These are phyloP conservation scores for Penicillium coffeae DNA, from an alignment of 495 filamentous ascomycete genomes.

Conservation along the genomic window DNA sequence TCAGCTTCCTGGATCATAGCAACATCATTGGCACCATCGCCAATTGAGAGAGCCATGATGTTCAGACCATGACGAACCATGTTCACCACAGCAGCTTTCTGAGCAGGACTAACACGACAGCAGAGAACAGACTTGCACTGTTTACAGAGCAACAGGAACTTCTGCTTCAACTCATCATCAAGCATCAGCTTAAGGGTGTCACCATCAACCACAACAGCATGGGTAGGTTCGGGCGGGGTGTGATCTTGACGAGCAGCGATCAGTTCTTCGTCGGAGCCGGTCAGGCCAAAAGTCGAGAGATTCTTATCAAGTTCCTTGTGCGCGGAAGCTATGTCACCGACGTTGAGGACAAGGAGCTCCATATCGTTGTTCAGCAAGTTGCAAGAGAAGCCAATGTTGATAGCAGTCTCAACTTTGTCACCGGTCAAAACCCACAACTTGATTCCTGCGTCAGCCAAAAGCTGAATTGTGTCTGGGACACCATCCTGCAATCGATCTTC, in stretches of 20 bases:
- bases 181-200: slow-evolving; percentile 90
- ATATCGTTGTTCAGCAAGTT: slow-evolving; percentile 96
- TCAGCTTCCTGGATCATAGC: slow-evolving; percentile 99
- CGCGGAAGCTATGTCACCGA: slow-evolving; percentile 64
- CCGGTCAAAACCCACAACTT: slow-evolving; percentile 99
- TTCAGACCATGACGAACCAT: slow-evolving; percentile 94
- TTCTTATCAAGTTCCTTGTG: slow-evolving; percentile 68
- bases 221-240: slow-evolving; percentile 77
- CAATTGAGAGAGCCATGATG: slow-evolving; percentile 95
- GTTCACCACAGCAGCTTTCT: slow-evolving; percentile 95
- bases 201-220: slow-evolving; percentile 96
- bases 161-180: slow-evolving; percentile 75
- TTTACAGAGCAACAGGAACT: slow-evolving; percentile 94
- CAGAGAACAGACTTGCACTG: slow-evolving; percentile 96
- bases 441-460: slow-evolving; percentile 91
- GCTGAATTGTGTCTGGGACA: slow-evolving; percentile 91
- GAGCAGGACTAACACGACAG: slow-evolving; percentile 93
- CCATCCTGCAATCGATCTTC: slow-evolving; percentile 97
- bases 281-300: slow-evolving; percentile 70
- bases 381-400: slow-evolving; percentile 99
- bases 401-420: slow-evolving; percentile 98
- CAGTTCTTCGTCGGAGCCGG: slow-evolving; percentile 84
- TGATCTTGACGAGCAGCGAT: slow-evolving; percentile 74
- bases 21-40: slow-evolving; percentile 98
- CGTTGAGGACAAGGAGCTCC: slow-evolving; percentile 90